Conservation (phyloP, 805 yeast genomes). For the Millerago galiae region DNA sequence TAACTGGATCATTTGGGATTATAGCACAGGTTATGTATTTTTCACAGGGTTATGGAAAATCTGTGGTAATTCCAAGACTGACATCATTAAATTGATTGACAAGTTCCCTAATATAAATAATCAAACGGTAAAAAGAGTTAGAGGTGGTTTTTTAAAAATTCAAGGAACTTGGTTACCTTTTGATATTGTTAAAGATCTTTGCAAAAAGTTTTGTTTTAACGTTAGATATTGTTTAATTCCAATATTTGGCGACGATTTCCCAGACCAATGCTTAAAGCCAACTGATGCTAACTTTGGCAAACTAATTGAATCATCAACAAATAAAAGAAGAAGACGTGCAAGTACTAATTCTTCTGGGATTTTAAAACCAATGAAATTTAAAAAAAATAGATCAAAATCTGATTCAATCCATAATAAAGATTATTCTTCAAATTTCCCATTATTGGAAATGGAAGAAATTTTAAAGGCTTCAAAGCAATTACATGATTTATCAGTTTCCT, state of each 20-base stretch:
- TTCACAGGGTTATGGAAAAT: slow-evolving; percentile 87
- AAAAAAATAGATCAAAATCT: slow-evolving; percentile 19
- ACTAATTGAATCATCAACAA: slow-evolving; percentile 12
- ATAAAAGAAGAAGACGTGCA: slow-evolving; percentile 8
- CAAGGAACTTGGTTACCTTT: slow-evolving; percentile 93
- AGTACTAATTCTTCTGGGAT: slow-evolving; percentile 3
- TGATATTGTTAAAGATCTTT: slow-evolving; percentile 58
- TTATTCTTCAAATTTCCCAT: slow-evolving; percentile 6
- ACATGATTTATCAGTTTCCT: slow-evolving; percentile 17
- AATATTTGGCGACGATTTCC: slow-evolving; percentile 65
- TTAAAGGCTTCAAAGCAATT: slow-evolving; percentile 24
- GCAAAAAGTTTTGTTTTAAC: slow-evolving; percentile 69
- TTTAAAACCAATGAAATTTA: not conserved
- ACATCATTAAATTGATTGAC: slow-evolving; percentile 60
- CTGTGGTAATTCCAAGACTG: slow-evolving; percentile 63
- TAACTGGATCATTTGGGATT: slow-evolving; percentile 67
- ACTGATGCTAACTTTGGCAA: slow-evolving; percentile 18
- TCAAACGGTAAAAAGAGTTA: slow-evolving; percentile 47
- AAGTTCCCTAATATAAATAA: slow-evolving; percentile 16
- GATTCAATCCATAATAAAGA: slow-evolving; percentile 9
- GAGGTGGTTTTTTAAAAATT: slow-evolving; percentile 88
- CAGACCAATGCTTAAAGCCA: slow-evolving; percentile 26
- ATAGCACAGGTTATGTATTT: slow-evolving; percentile 78
- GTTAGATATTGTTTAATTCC: slow-evolving; percentile 75
- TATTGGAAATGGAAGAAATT: slow-evolving; percentile 22